Conservation (phyloP, 148 eudicot genomes). For the Vaccinium myrtillus region DNA sequence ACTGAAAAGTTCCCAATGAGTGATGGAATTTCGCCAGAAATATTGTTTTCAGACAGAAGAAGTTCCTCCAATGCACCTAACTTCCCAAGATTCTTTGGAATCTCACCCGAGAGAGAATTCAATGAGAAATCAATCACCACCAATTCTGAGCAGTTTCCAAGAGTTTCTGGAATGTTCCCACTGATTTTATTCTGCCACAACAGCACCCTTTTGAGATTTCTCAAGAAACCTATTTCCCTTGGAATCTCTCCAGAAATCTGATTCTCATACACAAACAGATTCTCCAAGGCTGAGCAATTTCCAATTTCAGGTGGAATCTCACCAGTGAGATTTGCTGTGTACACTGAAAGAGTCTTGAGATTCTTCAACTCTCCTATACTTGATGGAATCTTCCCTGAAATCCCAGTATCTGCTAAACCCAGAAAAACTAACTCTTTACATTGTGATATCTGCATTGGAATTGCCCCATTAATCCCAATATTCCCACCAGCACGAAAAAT, state of each 20-base stretch:
- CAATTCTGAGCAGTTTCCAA: conserved; percentile 30
- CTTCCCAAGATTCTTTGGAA: conserved; percentile 22
- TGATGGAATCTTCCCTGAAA: conserved; percentile 30
- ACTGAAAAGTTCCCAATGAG: conserved; percentile 29
- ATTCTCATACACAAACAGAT: conserved; percentile 31
- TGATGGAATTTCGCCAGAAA: conserved; percentile 30
- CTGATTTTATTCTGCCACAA: conserved; percentile 37
- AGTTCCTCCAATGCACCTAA: conserved; percentile 32
- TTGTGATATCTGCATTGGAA: conserved; percentile 37
- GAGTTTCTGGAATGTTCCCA: conserved; percentile 30
- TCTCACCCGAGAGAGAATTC: conserved; percentile 31
- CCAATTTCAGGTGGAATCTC: conserved; percentile 32
- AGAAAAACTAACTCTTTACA: conserved; percentile 28
- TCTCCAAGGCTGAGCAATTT: conserved; percentile 27
- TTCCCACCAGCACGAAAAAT: conserved; percentile 43
- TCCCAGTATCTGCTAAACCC: conserved; percentile 41
- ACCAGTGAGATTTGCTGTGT: conserved; percentile 42
- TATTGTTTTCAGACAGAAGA: conserved; percentile 30
- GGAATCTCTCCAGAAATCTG: conserved; percentile 34
- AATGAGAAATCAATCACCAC: conserved; percentile 34
- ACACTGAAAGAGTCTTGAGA: conserved; percentile 34
- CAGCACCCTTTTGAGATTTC: conserved; percentile 29
- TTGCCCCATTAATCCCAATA: conserved; percentile 30
- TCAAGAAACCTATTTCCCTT: conserved; percentile 15
- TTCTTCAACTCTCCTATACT: conserved; percentile 31